Conservation (phyloP, 768 basidiomycete species). For the Boletales sp. region DNA sequence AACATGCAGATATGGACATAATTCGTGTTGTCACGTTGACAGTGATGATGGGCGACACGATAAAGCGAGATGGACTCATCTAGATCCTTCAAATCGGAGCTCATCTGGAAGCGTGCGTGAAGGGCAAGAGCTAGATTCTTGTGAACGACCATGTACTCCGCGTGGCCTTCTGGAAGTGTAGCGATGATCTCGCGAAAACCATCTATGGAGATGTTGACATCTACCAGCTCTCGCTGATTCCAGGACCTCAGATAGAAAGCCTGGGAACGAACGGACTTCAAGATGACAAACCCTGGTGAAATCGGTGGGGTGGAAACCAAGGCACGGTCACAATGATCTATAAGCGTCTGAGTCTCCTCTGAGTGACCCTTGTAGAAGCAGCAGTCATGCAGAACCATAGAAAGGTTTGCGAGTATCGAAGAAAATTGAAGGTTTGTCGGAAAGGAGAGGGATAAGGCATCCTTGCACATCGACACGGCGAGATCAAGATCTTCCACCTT, state of each 20-base stretch:
- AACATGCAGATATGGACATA: slow-evolving; percentile 11
- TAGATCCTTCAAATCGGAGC: slow-evolving; percentile 6
- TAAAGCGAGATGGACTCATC: slow-evolving; percentile 21
- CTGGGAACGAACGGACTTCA: slow-evolving; percentile 13
- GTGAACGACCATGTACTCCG: slow-evolving; percentile 3
- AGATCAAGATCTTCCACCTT: slow-evolving; percentile 12
- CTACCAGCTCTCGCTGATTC: slow-evolving; percentile 4
- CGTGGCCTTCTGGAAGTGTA: slow-evolving; percentile 9
- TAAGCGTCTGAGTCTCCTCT: slow-evolving; percentile 16
- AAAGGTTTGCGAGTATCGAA: slow-evolving; percentile 2
- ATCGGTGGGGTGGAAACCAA: slow-evolving; percentile 2
- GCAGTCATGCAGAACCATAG: slow-evolving; percentile 4
- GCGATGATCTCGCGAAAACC: slow-evolving; percentile 12
- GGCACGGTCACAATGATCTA: slow-evolving; percentile 20
- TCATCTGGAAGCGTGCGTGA: slow-evolving; percentile 12
- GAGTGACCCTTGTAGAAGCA: slow-evolving; percentile 7
- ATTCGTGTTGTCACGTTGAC: slow-evolving; percentile 3
- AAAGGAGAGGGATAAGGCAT: slow-evolving; percentile 10
- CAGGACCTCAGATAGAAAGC: slow-evolving; percentile 13
- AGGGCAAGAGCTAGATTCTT: slow-evolving; percentile 17
- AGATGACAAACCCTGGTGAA: neutral
- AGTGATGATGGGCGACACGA: slow-evolving; percentile 10
- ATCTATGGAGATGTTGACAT: slow-evolving; percentile 8
- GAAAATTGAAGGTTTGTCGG: neutral
- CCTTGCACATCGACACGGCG: slow-evolving; percentile 13